Percentiles rank a stretch among this genome's conserved stretches.
Conservation (phyloP, 1,139 yeast genomes). For the Geotrichum australiense region DNA sequence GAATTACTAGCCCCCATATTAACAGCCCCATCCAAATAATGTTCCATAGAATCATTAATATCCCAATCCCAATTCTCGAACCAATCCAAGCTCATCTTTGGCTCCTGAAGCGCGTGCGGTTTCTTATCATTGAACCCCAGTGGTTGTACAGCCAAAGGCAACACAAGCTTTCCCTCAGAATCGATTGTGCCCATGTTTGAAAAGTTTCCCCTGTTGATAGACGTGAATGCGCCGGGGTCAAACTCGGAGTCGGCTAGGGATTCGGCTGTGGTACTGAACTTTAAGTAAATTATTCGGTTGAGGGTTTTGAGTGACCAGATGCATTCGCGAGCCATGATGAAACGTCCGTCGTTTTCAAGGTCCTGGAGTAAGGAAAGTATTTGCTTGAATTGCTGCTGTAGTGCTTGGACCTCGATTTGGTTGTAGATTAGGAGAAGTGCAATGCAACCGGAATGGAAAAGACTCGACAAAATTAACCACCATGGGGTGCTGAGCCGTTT, state of each 20-base stretch:
- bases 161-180: slow-evolving; percentile 18
- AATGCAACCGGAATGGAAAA: slow-evolving; percentile 44
- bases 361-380: slow-evolving; percentile 34
- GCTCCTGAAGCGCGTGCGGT: slow-evolving; percentile 8
- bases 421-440: slow-evolving; percentile 43
- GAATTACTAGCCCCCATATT: too few species aligned
- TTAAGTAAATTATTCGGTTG: slow-evolving; percentile 45
- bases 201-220: slow-evolving; percentile 47
- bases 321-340: slow-evolving; percentile 56
- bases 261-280: slow-evolving; percentile 40
- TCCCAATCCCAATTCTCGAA: slow-evolving; percentile 28
- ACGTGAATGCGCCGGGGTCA: slow-evolving; percentile 47
- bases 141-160: slow-evolving; percentile 7
- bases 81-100: slow-evolving; percentile 27
- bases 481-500: slow-evolving; percentile 41
- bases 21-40: slow-evolving; percentile 12
- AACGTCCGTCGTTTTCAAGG: slow-evolving; percentile 40
- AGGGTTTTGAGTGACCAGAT: slow-evolving; percentile 57
- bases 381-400: slow-evolving; percentile 20
- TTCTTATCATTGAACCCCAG: background rate
- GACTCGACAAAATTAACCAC: slow-evolving; percentile 44
- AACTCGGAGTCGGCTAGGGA: slow-evolving; percentile 42
- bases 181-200: slow-evolving; percentile 25
- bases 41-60: slow-evolving; percentile 11
- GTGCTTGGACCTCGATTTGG: slow-evolving; percentile 30